Evolutionary conservation across 2,329 filamentous ascomycete genomes (phyloP), one percentile per base, ranked within the genome.

Genomic region (Myriosclerotinia scirpicola): DNA sequence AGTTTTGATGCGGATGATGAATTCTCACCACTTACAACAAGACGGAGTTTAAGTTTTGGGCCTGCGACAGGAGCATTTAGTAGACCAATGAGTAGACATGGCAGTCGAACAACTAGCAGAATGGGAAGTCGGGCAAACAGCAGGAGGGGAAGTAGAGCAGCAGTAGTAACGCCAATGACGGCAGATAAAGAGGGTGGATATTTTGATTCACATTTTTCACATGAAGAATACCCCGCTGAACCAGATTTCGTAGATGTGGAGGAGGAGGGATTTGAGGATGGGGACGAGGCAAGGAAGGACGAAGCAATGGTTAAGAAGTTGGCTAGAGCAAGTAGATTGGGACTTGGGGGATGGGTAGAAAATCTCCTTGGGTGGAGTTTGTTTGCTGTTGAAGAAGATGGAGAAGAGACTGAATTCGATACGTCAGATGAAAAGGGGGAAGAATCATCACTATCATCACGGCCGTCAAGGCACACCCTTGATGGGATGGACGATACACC

Each of bases 161-260:
- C 73, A 34, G 26, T 74, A 22, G 67, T 80, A 62, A 75, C 82
- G 5, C 76, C 81, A 62, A 82, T 84, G 11, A 81, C 82, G 0
- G 75, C 79, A 17, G 74, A 75, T 12, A 76, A 80, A 15, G 73
- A 74, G 5, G 81, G 80, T 36, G 80, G 79, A n/a, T 84, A 83
- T 69, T 82, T 82, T 65, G 74, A 76, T 61, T 68, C 71, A 20
- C 67, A 72, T 26, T 71, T 69, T 55, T 69, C 73, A 5, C 71
- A 69, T 15, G 75, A 79, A 9, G 78, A 80, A 17, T 75, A 78
- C 61, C 76, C 80, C 3, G 76, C 80, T 0, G 85, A 84, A 1
- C 87, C 87, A 0, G 87, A 88, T 73, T 89, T 89, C 75, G 83
- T 89, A 67, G 82, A 87, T 72, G 79, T 87, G 2, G 85, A 88